Base-by-base conservation (phyloP, 768 basidiomycete species). In the Boletus subcaerulescens region DNA sequence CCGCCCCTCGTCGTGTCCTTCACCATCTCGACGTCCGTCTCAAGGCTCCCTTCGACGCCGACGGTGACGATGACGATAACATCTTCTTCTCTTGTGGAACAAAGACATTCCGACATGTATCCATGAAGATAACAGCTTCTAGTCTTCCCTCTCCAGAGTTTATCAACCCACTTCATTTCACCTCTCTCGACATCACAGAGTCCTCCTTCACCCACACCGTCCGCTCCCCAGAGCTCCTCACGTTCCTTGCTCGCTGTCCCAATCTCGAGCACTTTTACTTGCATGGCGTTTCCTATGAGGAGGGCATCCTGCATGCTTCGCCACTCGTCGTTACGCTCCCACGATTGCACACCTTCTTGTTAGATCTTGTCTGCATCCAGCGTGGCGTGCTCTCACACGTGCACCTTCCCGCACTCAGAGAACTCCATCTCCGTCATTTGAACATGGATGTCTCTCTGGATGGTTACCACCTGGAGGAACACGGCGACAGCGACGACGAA, bases 401-500 rank as follows among this genome's bases (percentile, higher is more conserved):
- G n/a, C 64, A 84, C 57, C 77, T 81, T 2, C 89, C 89, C 17
- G 74, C 71, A 2, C 80, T 91, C 29, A 68, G 68, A 39, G 78
- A 81, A 45, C 81, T 91, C 39, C 79, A 78, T 63, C 84, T 91
- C 55, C 74, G 80, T 7, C 81, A 85, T 57, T 72, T 89, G 18
- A 91, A 91, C 62, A 80, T 84, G 64, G 85, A 87, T 49, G 81
- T 78, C 56, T 46, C 52, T 43, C 53, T 68, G 3, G 42, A 60
- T 4, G 62, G 65, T 15, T 71, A 83, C 29, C 64, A 71, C 15
- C 41, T 54, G 7, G 48, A 66, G 26, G 87, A 89, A 52, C 72
- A 76, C 7, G 87, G 87, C 32, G 89, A 90, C 57, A 85, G 82
- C 59, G 87, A 87, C 9, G 89, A 91, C 59, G 89, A 89, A 61